Conservation (phyloP, 2,329 filamentous ascomycete genomes). For the Diaporthe ampelina region DNA sequence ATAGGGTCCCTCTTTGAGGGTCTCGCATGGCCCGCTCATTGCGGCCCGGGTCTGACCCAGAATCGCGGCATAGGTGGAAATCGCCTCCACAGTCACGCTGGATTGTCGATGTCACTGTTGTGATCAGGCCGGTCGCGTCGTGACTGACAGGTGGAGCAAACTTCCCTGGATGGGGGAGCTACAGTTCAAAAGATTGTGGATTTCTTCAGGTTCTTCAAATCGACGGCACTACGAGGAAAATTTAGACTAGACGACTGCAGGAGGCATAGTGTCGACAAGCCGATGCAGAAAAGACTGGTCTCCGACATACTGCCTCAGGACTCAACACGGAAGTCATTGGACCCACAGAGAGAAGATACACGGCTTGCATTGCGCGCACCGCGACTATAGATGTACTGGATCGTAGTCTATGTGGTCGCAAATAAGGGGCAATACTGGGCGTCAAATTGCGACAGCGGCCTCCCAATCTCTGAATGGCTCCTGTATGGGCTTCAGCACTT, state of each 20-base stretch:
- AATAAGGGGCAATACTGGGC: background rate
- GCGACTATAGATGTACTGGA: background rate
- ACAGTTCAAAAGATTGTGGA: background rate
- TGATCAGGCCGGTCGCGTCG: background rate
- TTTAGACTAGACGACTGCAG: background rate
- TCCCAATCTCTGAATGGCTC: background rate
- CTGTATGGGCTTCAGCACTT: background rate
- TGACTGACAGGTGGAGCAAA: background rate
- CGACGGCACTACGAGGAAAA: background rate
- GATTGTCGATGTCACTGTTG: background rate
- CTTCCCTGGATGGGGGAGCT: background rate
- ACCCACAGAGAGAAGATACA: background rate
- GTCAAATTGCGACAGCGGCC: no score
- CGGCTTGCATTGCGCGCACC: background rate
- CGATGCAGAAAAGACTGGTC: background rate
- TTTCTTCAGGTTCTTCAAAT: background rate
- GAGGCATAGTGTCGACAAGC: background rate
- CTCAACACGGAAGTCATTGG: background rate
- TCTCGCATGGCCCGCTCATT: background rate
- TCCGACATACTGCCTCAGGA: background rate
- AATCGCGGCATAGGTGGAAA: no score
- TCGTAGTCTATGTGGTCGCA: no score
- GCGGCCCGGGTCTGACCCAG: background rate
- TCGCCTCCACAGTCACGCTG: background rate
- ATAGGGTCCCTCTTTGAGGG: conserved; percentile 26